Conservation (phyloP, 2,329 filamentous ascomycete genomes). For the Xylariaceae sp. region DNA sequence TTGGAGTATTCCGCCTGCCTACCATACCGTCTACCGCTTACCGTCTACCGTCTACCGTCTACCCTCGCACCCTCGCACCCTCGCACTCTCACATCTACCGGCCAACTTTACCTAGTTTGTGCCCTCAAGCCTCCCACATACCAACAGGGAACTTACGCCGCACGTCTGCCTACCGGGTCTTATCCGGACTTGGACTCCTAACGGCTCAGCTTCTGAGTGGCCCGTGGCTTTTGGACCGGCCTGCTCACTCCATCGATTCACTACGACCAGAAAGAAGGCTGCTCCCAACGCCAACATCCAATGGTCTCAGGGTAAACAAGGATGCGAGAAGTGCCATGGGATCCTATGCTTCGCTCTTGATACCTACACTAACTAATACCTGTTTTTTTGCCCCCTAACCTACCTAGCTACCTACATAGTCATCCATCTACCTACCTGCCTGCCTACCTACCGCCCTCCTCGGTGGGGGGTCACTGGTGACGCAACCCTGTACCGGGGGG, state of each 20-base stretch:
- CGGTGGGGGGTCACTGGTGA: background rate
- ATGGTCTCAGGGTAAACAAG: conserved; percentile 12
- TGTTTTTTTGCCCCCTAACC: no score
- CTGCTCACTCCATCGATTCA: conserved; percentile 9
- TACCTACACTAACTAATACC: no score
- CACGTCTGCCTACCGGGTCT: background rate
- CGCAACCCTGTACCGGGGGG: conserved; percentile 7
- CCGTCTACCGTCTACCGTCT: conserved; percentile 6
- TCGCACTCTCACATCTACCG: background rate
- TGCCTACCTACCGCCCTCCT: no score
- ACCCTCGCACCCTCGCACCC: background rate
- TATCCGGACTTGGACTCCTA: conserved; percentile 10
- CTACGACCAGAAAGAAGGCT: background rate
- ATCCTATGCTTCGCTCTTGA: no score
- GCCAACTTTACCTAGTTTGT: background rate
- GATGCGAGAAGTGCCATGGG: background rate
- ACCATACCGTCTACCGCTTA: background rate
- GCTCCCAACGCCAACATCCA: conserved; percentile 5
- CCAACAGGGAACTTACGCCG: background rate
- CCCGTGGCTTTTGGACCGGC: conserved; percentile 3
- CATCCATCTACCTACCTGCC: no score
- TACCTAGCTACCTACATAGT: no score
- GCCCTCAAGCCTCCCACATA: conserved; percentile 6
- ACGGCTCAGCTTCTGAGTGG: conserved; percentile 12
- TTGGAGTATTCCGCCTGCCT: no score